Percentiles rank a stretch among this genome's conserved stretches.
These are phyloP conservation scores for Solanum microdontum DNA, from an alignment of 257 asterid species.

Conservation along the genomic window DNA sequence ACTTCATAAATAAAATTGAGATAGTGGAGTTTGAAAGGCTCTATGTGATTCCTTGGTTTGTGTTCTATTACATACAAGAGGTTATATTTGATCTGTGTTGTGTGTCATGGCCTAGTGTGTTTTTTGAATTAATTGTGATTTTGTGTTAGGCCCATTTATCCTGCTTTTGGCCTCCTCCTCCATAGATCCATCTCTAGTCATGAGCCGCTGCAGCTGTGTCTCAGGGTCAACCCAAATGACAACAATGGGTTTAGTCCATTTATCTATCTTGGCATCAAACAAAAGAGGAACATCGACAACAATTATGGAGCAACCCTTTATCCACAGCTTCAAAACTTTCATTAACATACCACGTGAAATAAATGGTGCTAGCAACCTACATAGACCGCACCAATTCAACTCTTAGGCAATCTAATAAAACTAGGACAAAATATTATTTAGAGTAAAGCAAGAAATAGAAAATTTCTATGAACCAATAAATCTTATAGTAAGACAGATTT, in stretches of 20 bases:
- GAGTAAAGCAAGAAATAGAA: not conserved
- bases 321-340: constrained; percentile 76
- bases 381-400: not conserved
- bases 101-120: not conserved
- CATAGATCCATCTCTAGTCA: constrained; percentile 62
- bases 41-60: not conserved
- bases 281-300: constrained; percentile 90
- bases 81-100: not conserved
- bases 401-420: not conserved
- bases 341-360: constrained; percentile 59
- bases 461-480: too few relatives aligned
- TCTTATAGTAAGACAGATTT: too few relatives aligned
- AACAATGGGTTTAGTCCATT: constrained; percentile 73
- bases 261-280: constrained; percentile 83
- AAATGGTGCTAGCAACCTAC: constrained; percentile 76
- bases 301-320: constrained; percentile 51
- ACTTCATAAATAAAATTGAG: not conserved
- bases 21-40: not conserved
- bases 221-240: constrained; percentile 85
- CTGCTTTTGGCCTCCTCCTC: constrained; percentile 67
- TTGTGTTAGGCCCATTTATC: constrained; percentile 30
- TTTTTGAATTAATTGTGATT: not conserved
- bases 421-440: not conserved
- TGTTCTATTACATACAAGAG: too few relatives aligned
- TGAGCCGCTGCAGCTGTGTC: constrained; percentile 78